A percentile compares a stretch with the other conserved stretches of the same genome.
Evolutionary conservation across 805 yeast genomes (phyloP).

Genomic region (Kuraishia capsulata): DNA sequence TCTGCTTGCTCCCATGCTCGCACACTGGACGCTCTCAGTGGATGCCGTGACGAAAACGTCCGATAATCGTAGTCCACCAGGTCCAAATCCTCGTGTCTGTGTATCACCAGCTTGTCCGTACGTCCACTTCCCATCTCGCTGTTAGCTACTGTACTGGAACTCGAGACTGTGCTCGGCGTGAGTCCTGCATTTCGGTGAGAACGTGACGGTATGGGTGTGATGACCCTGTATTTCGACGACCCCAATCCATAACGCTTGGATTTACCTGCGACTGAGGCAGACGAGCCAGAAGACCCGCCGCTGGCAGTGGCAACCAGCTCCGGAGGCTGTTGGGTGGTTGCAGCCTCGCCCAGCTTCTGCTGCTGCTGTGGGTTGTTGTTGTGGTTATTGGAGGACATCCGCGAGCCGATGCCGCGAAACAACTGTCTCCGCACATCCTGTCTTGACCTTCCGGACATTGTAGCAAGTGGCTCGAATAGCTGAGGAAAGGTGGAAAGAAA

Average conservation of each 20-base stretch:
- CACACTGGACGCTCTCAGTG: conserved; percentile 22
- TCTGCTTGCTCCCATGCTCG: conserved; percentile 28
- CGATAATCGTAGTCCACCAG: conserved; percentile 24
- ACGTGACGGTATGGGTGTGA: conserved; percentile 13
- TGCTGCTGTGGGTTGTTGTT: not conserved
- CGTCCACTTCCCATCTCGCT: conserved; percentile 13
- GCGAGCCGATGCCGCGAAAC: conserved; percentile 22
- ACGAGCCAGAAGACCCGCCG: too few relatives aligned
- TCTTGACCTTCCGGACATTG: conserved; percentile 15
- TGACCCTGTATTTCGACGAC: conserved; percentile 11
- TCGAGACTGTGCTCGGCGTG: conserved; percentile 14
- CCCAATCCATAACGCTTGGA: conserved; percentile 6
- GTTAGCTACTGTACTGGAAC: conserved; percentile 9
- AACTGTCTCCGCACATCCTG: conserved; percentile 23
- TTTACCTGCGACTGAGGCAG: not conserved
- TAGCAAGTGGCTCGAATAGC: too few relatives aligned
- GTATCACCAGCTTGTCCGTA: conserved; percentile 15
- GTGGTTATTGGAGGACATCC: conserved; percentile 8
- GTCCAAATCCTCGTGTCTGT: conserved; percentile 14
- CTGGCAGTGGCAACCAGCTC: too few relatives aligned
- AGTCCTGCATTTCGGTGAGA: not conserved
- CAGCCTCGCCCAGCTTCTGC: conserved; percentile 3
- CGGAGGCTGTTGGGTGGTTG: not conserved
- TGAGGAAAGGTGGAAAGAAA: too few relatives aligned
- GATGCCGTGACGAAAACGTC: conserved; percentile 23